Evolutionary conservation across 1,139 yeast species (phyloP).

Genomic region (Suhomyces bolitotheri): DNA sequence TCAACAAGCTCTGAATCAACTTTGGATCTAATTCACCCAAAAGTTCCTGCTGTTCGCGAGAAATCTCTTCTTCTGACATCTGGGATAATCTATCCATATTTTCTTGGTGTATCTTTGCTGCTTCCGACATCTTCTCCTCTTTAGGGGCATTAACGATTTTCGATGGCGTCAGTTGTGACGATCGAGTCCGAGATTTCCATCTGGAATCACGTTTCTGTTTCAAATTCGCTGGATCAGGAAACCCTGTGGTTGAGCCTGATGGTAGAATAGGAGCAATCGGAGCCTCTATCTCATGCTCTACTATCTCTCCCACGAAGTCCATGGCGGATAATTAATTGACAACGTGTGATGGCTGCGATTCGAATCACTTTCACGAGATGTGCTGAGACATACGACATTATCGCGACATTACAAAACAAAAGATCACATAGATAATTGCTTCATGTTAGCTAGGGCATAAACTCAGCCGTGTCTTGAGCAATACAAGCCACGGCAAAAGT

Average conservation of each 20-base stretch:
- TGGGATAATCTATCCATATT: slow-evolving; percentile 60
- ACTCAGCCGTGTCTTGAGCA: too few species aligned
- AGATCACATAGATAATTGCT: too few species aligned
- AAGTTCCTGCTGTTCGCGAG: slow-evolving; percentile 65
- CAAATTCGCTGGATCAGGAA: slow-evolving; percentile 39
- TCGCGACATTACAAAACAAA: too few species aligned
- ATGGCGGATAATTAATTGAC: slow-evolving; percentile 27
- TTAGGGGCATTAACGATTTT: neutral
- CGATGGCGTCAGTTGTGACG: slow-evolving; percentile 6
- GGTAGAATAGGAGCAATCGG: slow-evolving; percentile 35
- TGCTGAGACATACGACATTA: neutral
- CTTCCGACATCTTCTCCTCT: slow-evolving; percentile 40
- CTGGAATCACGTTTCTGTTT: slow-evolving; percentile 26
- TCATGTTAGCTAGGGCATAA: too few species aligned
- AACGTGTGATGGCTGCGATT: slow-evolving; percentile 3
- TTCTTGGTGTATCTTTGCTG: slow-evolving; percentile 75
- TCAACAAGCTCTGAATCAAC: slow-evolving; percentile 57
- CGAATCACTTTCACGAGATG: too few species aligned
- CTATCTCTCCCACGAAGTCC: slow-evolving; percentile 76
- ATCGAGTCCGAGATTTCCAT: slow-evolving; percentile 34
- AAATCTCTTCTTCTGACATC: slow-evolving; percentile 70
- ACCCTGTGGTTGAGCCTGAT: slow-evolving; percentile 31
- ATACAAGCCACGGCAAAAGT: too few species aligned
- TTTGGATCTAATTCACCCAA: slow-evolving; percentile 67
- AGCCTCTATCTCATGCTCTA: slow-evolving; percentile 57